phyloP scores from a whole-genome alignment of 306 rosid genomes.

The Quercus engelmannii region DNA sequence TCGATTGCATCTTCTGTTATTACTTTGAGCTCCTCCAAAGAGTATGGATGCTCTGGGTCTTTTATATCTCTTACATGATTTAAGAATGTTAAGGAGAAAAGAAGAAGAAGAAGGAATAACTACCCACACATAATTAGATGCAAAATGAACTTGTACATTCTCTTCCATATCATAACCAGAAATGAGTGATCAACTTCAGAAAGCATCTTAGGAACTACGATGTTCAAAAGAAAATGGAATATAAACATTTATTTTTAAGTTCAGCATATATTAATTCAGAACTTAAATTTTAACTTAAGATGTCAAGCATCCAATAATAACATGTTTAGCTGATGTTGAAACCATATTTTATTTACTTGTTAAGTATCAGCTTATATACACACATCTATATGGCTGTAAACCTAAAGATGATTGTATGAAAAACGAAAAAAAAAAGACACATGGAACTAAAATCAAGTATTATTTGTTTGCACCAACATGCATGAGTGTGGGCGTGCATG shows the following conservation, averaged over 20 bases:
- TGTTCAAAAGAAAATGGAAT: background rate
- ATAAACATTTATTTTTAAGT: background rate
- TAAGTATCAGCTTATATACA: too few species aligned
- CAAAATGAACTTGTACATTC: background rate
- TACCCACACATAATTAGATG: background rate
- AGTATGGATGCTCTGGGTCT: conserved; percentile 93
- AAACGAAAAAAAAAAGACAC: background rate
- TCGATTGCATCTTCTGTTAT: conserved; percentile 89
- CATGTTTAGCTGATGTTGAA: background rate
- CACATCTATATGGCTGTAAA: too few species aligned
- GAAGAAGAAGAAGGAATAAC: background rate
- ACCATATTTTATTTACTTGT: background rate
- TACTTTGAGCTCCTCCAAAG: conserved; percentile 95
- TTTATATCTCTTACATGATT: conserved; percentile 88
- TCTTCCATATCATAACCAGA: background rate
- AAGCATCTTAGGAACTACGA: background rate
- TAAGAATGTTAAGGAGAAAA: conserved; percentile 57
- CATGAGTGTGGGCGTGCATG: too few species aligned
- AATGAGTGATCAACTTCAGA: background rate
- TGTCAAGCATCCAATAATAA: background rate
- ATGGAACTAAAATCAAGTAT: background rate
- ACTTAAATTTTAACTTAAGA: too few species aligned
- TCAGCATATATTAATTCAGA: background rate
- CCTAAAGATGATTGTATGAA: too few species aligned
- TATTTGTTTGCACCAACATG: too few species aligned